phyloP scores from a whole-genome alignment of 2,329 filamentous ascomycete species.

The Rutstroemia sp. region DNA sequence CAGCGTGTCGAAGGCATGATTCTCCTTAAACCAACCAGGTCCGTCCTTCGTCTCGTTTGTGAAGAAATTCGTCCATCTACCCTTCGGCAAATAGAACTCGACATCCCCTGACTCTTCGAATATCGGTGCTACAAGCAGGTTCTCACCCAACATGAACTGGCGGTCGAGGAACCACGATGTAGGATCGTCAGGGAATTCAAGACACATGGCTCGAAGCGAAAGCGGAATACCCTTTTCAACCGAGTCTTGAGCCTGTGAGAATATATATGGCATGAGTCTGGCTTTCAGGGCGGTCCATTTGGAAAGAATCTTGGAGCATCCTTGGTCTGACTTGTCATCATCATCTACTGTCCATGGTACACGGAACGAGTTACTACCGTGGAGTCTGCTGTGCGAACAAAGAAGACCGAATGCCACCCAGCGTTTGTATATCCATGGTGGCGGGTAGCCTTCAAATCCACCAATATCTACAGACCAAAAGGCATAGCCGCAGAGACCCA shows the following conservation, averaged over 20 bases:
- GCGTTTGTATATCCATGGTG: conserved; percentile 53
- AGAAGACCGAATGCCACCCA: conserved; percentile 58
- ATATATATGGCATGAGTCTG: conserved; percentile 50
- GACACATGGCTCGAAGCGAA: conserved; percentile 47
- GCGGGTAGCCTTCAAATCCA: conserved; percentile 53
- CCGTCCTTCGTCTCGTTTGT: conserved; percentile 34
- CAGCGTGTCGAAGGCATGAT: conserved; percentile 39
- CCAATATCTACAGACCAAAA: conserved; percentile 58
- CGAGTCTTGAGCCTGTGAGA: conserved; percentile 43
- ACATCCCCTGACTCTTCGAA: conserved; percentile 49
- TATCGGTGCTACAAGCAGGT: conserved; percentile 49
- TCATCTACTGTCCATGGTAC: conserved; percentile 56
- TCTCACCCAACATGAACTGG: conserved; percentile 54
- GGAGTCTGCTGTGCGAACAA: conserved; percentile 52
- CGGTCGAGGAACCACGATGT: conserved; percentile 50
- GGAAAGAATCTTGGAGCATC: conserved; percentile 43
- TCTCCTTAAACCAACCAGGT: conserved; percentile 39
- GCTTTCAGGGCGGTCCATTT: conserved; percentile 41
- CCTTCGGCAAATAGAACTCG: conserved; percentile 48
- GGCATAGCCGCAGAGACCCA: conserved; percentile 49
- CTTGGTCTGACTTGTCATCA: conserved; percentile 40
- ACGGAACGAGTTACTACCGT: conserved; percentile 53
- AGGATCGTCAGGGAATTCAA: conserved; percentile 54
- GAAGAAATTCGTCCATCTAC: conserved; percentile 44
- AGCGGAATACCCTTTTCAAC: conserved; percentile 44